Evolutionary conservation across 176 grass and related monocot genomes (phyloP), one percentile per base, ranked within the genome.

Genomic region (Juncus inflexus): DNA sequence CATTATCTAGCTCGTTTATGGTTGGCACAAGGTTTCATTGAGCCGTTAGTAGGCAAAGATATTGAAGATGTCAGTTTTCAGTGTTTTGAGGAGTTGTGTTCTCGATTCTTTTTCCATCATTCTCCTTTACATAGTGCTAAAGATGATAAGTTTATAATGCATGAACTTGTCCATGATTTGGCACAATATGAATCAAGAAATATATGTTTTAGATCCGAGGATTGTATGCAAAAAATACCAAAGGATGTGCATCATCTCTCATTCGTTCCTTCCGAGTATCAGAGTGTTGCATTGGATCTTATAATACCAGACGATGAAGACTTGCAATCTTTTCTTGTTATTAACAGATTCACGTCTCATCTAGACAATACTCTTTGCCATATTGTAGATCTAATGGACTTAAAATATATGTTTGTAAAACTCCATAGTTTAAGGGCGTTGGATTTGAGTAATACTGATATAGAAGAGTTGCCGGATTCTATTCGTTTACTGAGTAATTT

Each of bases 61-160:
- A 42, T 9, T 15, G 72, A 72, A 63, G 82, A 80, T 12, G 4
- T 57, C 0, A 72, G 54, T 6, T 4, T 9, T 47, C 9, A 47
- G 28, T 85, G 76, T 75, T 76, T 85, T 36, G 50, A 76, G 28
- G 77, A 80, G 15, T 19, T 85, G 60, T 2, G 76, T 3, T 43
- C 45, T 35, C 70, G 77, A 64, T 80, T 66, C 3, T 85, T 80
- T 58, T 80, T 85, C 64, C 72, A 76, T 12, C 10, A 72, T 6
- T 76, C 36, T 5, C 42, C 56, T 2, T 3, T 50, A 37, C 51
- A 66, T 0, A 4, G 36, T 47, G 42, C 19, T 28, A 28, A 28
- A 28, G 19, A 28, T 28, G 19, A 28, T 28, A 28, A 28, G 19
- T 28, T 28, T 28, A 28, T 28, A 28, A 28, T 28, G 19, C 19